phyloP scores from a whole-genome alignment of 176 grass and related monocot species.

The Chloris gayana region DNA sequence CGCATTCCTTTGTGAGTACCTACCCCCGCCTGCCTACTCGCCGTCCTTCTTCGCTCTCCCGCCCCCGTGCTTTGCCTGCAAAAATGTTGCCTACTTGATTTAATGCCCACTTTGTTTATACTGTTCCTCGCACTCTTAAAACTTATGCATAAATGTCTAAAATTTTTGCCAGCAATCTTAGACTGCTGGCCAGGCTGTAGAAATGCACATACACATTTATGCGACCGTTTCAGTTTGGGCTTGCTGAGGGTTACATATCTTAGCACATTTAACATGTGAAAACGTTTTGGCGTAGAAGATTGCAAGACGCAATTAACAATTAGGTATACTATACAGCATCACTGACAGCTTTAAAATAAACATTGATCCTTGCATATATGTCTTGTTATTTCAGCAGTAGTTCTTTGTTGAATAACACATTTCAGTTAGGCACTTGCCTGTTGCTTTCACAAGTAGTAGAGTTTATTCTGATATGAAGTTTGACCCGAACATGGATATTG shows the following conservation, averaged over 20 bases:
- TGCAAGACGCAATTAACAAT: not conserved
- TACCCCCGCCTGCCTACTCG: not conserved
- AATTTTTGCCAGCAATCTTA: not conserved
- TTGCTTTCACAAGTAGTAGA: slow-evolving; percentile 26
- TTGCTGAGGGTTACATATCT: slow-evolving; percentile 7
- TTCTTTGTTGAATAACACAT: not conserved
- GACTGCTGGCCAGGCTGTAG: not conserved
- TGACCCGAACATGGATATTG: not conserved
- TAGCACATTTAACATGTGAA: not conserved
- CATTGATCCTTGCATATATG: not conserved
- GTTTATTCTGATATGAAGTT: slow-evolving; percentile 43
- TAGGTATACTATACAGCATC: not conserved
- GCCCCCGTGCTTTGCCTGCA: not conserved
- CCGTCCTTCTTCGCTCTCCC: too few species aligned
- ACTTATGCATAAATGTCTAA: not conserved
- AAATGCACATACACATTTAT: not conserved
- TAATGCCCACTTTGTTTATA: not conserved
- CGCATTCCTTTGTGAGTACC: slow-evolving; percentile 55
- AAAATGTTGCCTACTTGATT: not conserved
- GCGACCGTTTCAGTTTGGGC: not conserved
- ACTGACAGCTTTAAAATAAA: not conserved
- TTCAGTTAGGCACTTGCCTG: not conserved
- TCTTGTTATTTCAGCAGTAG: not conserved
- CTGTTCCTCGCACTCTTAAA: too few species aligned
- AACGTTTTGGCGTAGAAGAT: slow-evolving; percentile 1